A percentile compares a stretch with the other conserved stretches of the same genome.
phyloP scores from a whole-genome alignment of 2,329 filamentous ascomycete species.

The Dactylellina sp. region DNA sequence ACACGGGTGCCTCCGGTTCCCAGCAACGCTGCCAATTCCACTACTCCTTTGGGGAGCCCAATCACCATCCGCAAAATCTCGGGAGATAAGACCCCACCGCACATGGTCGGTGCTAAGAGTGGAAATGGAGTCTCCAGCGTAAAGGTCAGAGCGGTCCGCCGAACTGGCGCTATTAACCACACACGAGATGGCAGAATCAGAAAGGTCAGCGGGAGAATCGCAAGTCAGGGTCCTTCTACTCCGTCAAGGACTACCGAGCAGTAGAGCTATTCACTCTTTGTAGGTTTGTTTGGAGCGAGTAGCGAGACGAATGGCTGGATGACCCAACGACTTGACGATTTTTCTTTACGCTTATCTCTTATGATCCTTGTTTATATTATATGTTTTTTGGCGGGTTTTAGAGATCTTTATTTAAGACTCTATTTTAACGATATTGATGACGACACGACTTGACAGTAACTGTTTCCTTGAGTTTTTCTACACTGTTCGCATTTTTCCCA shows the following conservation, averaged over 20 bases:
- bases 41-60: conserved; percentile 40
- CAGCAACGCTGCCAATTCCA: conserved; percentile 15
- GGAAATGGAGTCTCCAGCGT: conserved; percentile 32
- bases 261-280: conserved; percentile 1
- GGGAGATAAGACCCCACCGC: conserved; percentile 51
- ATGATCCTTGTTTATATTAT: background rate
- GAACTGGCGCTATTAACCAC: conserved; percentile 44
- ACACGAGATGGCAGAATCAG: conserved; percentile 46
- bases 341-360: background rate
- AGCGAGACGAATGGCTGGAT: conserved; percentile 15
- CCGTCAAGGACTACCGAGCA: conserved; percentile 40
- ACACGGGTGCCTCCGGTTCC: conserved; percentile 10
- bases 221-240: conserved; percentile 42
- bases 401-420: background rate
- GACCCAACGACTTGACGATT: conserved; percentile 1
- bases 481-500: background rate
- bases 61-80: conserved; percentile 52
- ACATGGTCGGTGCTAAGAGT: conserved; percentile 47
- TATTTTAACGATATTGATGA: conserved; percentile 12
- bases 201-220: conserved; percentile 50
- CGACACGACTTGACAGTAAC: conserved; percentile 1
- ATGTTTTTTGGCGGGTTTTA: conserved; percentile 8
- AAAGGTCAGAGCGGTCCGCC: conserved; percentile 47
- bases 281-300: background rate
- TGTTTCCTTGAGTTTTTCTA: conserved; percentile 11